phyloP scores from a whole-genome alignment of 139 green algal species.

The Closterium sp. region DNA sequence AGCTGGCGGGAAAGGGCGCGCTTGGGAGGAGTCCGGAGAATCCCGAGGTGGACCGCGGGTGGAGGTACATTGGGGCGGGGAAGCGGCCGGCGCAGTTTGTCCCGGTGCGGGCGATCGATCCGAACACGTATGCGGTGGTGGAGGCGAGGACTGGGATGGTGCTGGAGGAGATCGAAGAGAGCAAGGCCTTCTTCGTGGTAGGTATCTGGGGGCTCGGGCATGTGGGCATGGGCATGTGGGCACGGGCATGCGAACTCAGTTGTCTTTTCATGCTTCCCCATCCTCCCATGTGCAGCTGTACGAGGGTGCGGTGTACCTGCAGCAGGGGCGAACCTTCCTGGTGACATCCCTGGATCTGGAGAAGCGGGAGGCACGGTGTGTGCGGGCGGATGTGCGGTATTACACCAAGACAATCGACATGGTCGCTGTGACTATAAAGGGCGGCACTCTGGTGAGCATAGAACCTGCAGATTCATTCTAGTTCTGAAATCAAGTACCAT shows the following conservation, averaged over 20 bases:
- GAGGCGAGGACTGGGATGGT: conserved; percentile 62
- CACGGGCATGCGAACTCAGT: no score
- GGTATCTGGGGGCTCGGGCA: no score
- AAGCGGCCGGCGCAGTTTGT: not conserved
- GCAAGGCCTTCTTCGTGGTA: conserved; percentile 77
- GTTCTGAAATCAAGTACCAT: no score
- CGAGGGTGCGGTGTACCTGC: conserved; percentile 88
- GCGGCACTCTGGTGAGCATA: conserved; percentile 48
- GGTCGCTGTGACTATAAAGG: conserved; percentile 75
- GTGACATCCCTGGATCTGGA: conserved; percentile 79
- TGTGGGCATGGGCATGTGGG: no score
- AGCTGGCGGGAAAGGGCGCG: conserved; percentile 6
- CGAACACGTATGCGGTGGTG: conserved; percentile 74
- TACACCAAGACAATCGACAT: conserved; percentile 73
- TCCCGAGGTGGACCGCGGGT: not conserved
- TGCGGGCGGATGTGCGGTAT: conserved; percentile 80
- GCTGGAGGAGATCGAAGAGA: conserved; percentile 83
- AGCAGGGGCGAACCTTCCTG: conserved; percentile 84
- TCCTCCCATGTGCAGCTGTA: conserved; percentile 63
- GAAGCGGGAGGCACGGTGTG: conserved; percentile 68
- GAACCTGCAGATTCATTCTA: no score
- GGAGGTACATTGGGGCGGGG: conserved; percentile 30
- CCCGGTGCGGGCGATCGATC: conserved; percentile 80
- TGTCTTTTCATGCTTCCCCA: not conserved
- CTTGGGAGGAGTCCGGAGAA: conserved; percentile 23